Evolutionary conservation across 441 rosid genomes (phyloP).

Genomic region (Mallotus repandus): DNA sequence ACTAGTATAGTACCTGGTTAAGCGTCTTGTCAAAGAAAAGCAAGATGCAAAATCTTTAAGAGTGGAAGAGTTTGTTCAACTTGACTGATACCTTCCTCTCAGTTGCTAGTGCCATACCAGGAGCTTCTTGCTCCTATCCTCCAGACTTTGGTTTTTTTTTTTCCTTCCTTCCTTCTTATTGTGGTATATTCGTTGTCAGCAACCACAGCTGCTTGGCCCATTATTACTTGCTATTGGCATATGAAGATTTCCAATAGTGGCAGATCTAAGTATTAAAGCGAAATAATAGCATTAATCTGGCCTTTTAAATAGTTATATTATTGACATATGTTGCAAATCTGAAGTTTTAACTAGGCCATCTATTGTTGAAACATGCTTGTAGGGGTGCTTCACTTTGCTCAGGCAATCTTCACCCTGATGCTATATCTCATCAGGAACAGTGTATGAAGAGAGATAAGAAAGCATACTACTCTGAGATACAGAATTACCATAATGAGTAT

Average conservation of each 20-base stretch:
- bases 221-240: neutral
- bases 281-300: slow-evolving; percentile 4
- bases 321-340: slow-evolving; percentile 9
- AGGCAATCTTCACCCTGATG: slow-evolving; percentile 84
- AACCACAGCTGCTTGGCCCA: neutral
- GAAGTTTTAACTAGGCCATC: slow-evolving; percentile 20
- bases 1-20: neutral
- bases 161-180: neutral
- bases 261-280: neutral
- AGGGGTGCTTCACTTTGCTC: slow-evolving; percentile 82
- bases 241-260: neutral
- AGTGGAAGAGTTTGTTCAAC: neutral
- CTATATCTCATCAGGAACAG: slow-evolving; percentile 49
- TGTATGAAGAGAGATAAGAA: slow-evolving; percentile 49
- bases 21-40: neutral
- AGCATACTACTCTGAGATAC: slow-evolving; percentile 58
- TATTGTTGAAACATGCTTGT: slow-evolving; percentile 38
- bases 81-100: slow-evolving; percentile 7
- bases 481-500: slow-evolving; percentile 81
- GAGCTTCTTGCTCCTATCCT: neutral
- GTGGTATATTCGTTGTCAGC: neutral
- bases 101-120: neutral
- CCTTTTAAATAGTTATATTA: slow-evolving; percentile 8
- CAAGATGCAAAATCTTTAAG: neutral
- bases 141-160: neutral